Base-by-base conservation (phyloP, 176 grass and related monocot species). In the Bromus sterilis region DNA sequence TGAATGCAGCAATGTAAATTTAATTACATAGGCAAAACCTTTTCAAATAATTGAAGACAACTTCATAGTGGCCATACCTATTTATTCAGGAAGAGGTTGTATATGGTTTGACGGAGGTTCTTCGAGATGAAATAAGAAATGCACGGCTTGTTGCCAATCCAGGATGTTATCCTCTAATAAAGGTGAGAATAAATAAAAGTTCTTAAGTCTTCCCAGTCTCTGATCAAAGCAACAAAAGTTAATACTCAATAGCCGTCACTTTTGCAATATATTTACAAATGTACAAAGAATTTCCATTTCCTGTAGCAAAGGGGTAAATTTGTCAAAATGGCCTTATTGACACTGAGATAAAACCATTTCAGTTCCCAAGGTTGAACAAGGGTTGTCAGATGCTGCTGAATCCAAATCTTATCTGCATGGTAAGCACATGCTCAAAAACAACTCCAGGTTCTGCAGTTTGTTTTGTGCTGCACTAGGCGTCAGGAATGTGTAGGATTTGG, bases 401-500 rank as follows among this genome's bases (percentile, higher is more conserved):
- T 98, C 95, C n/a, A 89, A 92, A 87, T 87, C 79, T 98, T 56
- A 98, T 98, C 11, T 93, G 92, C 73, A 93, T 98, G 95, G 92
- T 98, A 91, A 86, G 71, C 39, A 67, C 42, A 58, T 81, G 11
- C 7, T 9, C 24, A 21, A 16, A 36, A 35, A n/a, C 56, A 29
- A 63, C 18, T 63, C 41, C 30, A 28, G 65, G 56, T 31, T 79
- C 7, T 60, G 8, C 51, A 59, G 10, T 57, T 71, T 31, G 16
- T 35, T 46, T n/a, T 84, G 16, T 81, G 24, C 34, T 71, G 24
- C 25, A 62, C 24, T 61, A 26, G 12, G 55, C 74, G 56, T n/a
- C 32, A 56, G 7, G 26, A 72, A n/a, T 74, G 53, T 74, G 26
- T 56, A 63, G 12, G 81, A 40, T 72, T 53, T 21, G 15, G 42